Base-by-base conservation (phyloP, 441 rosid species). In the Aquilaria agallochum region DNA sequence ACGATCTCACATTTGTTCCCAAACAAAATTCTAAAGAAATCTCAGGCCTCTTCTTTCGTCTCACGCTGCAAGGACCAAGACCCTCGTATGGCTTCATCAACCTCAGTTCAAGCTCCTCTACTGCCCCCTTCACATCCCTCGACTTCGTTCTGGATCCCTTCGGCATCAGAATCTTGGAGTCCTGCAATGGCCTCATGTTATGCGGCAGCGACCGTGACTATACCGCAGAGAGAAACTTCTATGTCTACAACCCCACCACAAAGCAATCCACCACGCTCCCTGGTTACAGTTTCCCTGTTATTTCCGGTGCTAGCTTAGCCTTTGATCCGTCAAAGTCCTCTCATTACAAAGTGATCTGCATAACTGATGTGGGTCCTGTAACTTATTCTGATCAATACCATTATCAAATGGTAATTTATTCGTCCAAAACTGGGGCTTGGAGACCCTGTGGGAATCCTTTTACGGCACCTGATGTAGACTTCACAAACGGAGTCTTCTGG, bases 111-210 rank as follows among this genome's bases (percentile, higher is more conserved):
- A 42, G 49, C 46, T 14, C 36, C 64, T 65, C 76, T 60, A 46
- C 27, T 55, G 45, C 76, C 50, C 70, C 82, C 8, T 72, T 77
- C n/a, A 30, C 32, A 52, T 50, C 55, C 27, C 80, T 66, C 11
- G 27, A 61, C 31, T 71, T 76, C 32, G 15, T 50, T 31, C 49
- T 70, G 20, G 68, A 75, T n/a, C 49, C 72, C 2, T 55, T 65
- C 0, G 53, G 60, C 1, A 68, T 82, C 54, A 42, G 31, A 55
- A 63, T 80, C 44, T 6, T 74, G 36, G 78, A 74, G 31, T 85
- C 84, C 45, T 79, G 84, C 63, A 85, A 76, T 44, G 89, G 91
- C 15, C 73, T 83, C 46, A 58, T 87, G 8, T 59, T 83, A 4
- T 82, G 88, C 53, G 47, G 33, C 45, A 72, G 68, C 58, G 11